These are phyloP conservation scores for Brassica carinata DNA, from an alignment of 345 rosid species.

Conservation along the genomic window DNA sequence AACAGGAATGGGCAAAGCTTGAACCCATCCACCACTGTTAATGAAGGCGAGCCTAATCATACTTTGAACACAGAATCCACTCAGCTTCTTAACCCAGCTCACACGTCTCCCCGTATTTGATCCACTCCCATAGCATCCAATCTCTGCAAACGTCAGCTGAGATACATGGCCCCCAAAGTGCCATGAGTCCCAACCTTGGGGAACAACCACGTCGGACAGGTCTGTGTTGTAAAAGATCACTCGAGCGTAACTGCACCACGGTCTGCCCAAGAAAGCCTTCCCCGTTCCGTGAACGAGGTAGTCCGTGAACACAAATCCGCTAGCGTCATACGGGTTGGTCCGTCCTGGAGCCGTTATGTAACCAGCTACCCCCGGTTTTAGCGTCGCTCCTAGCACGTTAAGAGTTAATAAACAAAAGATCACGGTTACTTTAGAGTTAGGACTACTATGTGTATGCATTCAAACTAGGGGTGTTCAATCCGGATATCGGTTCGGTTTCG, in stretches of 20 bases:
- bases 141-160: background rate
- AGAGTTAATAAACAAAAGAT: background rate
- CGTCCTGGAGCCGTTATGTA: background rate
- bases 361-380: background rate
- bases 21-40: background rate
- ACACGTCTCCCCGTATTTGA: background rate
- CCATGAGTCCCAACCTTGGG: background rate
- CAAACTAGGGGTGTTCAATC: too few species aligned
- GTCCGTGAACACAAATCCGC: background rate
- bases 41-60: background rate
- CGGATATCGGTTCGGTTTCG: too few species aligned
- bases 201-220: background rate
- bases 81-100: background rate
- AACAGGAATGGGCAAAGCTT: background rate
- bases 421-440: background rate
- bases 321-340: background rate
- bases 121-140: background rate
- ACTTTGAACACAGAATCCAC: background rate
- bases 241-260: background rate
- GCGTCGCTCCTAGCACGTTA: background rate
- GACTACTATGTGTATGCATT: background rate
- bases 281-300: background rate
- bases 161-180: background rate
- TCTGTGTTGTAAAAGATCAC: background rate
- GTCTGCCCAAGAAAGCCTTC: background rate